Base-by-base conservation (phyloP, 2,329 filamentous ascomycete species). In the Pezicula radicicola region DNA sequence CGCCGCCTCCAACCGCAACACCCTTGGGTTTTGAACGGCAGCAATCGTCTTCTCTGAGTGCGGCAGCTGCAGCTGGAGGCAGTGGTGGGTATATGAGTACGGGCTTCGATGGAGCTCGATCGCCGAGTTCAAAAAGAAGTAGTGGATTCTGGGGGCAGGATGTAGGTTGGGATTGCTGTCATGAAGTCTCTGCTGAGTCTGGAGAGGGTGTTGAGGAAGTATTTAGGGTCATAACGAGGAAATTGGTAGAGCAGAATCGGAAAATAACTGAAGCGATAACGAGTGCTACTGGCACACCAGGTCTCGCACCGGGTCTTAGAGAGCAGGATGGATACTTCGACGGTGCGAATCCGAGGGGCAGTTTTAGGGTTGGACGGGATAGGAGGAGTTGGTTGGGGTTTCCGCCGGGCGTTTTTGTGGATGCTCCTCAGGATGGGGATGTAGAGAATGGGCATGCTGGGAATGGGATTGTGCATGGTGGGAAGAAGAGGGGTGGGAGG, bases 131-230 rank as follows among this genome's bases (percentile, higher is more conserved):
- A 44, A 87, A 87, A 68, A 76, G 84, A 40, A 88, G 83, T 63
- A 88, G 83, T 36, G 87, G 88, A 2, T 90, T 91, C 71, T 97
- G 92, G 92, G 91, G 87, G 19, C 89, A 94, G 68, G 92, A 97
- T 66, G 85, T 91, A 6, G 91, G 92, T 48, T 97, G 93, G 92
- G 92, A 97, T 65, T 95, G 91, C 57, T 97, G 93, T 69, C 94
- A 97, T 70, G 94, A 99, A 74, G 93, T 99, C 66, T 92, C 87
- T 61, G 92, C 93, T 45, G 93, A 95, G 75, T 91, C 87, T 64
- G 92, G 92, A 51, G 92, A 97, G 75, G 93, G 93, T 16, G 92
- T 99, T 16, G 94, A 97, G 62, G 94, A 97, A 71, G 91, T 99
- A 0, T 97, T 97, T 63, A 81, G 93, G 2, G 90, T 96, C 25